Evolutionary conservation across 805 yeast species (phyloP), one percentile per base, ranked within the genome.

Genomic region (Blastobotrys muscicola): DNA sequence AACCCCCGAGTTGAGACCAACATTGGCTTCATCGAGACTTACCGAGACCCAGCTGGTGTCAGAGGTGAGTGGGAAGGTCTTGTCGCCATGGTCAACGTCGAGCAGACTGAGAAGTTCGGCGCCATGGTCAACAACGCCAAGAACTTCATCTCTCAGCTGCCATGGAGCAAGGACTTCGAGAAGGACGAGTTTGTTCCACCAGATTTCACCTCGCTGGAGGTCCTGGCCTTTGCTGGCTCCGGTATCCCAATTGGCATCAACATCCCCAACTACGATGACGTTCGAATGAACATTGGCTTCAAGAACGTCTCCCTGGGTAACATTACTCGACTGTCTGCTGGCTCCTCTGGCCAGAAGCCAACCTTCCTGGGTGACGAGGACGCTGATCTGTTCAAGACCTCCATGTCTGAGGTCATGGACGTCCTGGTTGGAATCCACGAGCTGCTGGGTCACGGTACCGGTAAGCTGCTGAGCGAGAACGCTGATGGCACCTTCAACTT

Each of bases 401-500:
- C 82, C 68, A 73, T 85, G 56, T 81, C 76, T 38, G 89, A 82
- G 39, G 82, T 95, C 0, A 86, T 86, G 60, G 95, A 86, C 63
- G 92, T 86, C 36, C 95, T 86, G 65, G 96, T 86, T 41, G 96
- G 95, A 44, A 82, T 86, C 54, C 96, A 86, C 64, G 96, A 86
- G 64, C 69, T 86, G 50, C 71, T 86, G 49, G 95, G 96, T 11
- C 96, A 86, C 58, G 96, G 95, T 34, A 76, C 92, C 3, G 96
- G 96, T 41, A 86, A 85, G 62, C 69, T 86, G 46, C 67, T 86
- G 52, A 61, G 70, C 53, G 78, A 80, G 55, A 72, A 72, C 48
- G 70, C 70, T 12, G 76, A 76, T 39, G 82, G 82, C 8, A 61
- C 67, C 16, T 86, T 72, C 71, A 86, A 86, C 62, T 86, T 84